A percentile compares a stretch with the other conserved stretches of the same genome.
Evolutionary conservation across 768 basidiomycete species (phyloP).

Genomic region (Tephrocybe sp.): DNA sequence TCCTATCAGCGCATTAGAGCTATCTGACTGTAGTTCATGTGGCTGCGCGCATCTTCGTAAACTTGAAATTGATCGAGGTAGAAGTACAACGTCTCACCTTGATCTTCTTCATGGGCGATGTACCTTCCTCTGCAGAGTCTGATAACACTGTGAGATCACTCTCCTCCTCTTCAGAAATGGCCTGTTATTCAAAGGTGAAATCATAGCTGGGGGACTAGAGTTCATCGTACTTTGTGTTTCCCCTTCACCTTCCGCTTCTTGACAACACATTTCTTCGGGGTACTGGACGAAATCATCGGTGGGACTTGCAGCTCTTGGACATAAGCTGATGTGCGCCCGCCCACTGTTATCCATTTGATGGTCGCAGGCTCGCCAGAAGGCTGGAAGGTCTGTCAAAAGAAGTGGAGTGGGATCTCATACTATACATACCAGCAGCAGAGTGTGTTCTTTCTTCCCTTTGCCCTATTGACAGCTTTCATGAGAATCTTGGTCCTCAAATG

Average conservation of each 20-base stretch:
- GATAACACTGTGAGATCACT: slow-evolving; percentile 21
- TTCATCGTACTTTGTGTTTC: slow-evolving; percentile 3
- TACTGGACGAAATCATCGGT: slow-evolving; percentile 2
- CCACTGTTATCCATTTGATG: slow-evolving; percentile 73
- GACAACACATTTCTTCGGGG: slow-evolving; percentile 3
- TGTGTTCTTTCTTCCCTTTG: slow-evolving; percentile 53
- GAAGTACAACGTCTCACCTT: neutral
- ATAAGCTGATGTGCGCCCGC: slow-evolving; percentile 75
- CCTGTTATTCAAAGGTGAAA: neutral
- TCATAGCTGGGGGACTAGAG: neutral
- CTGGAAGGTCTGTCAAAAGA: slow-evolving; percentile 31
- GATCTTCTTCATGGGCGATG: neutral
- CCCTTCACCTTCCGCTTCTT: slow-evolving; percentile 4
- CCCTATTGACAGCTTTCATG: slow-evolving; percentile 32
- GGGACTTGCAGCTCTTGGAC: slow-evolving; percentile 60
- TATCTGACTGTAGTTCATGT: too few species aligned
- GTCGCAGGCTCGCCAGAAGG: slow-evolving; percentile 70
- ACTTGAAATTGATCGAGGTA: too few species aligned
- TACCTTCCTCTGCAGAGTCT: slow-evolving; percentile 16
- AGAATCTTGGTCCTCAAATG: slow-evolving; percentile 9
- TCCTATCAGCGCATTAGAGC: too few species aligned
- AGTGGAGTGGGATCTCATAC: neutral
- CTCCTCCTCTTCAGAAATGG: slow-evolving; percentile 13
- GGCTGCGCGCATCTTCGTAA: too few species aligned
- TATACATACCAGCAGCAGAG: slow-evolving; percentile 45